Conservation (phyloP, 139 green algal genomes). For the Chlorella sp. region DNA sequence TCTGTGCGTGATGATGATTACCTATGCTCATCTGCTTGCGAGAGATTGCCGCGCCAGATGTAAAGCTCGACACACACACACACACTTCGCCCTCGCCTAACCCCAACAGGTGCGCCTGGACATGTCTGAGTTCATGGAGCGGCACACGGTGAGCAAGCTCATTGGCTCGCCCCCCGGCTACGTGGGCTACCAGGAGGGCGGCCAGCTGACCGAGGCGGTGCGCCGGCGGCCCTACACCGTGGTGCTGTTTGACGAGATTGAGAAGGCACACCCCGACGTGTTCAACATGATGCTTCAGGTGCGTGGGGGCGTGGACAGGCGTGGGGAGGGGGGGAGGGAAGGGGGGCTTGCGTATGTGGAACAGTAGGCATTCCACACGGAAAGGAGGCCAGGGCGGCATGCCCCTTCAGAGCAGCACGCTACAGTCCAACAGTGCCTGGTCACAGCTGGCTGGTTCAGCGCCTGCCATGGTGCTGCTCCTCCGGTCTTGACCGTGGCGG, state of each 20-base stretch:
- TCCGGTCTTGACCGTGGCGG: not conserved
- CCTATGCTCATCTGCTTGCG: too few species aligned
- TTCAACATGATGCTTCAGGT: slow-evolving; percentile 99
- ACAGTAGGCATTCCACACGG: too few species aligned
- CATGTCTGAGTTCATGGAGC: slow-evolving; percentile 99
- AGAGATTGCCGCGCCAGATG: too few species aligned
- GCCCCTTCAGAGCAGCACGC: too few species aligned
- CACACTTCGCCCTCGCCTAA: not conserved
- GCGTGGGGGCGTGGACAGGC: too few species aligned
- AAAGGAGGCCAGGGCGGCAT: too few species aligned
- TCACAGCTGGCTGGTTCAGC: not conserved
- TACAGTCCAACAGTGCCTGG: not conserved
- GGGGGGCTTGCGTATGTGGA: too few species aligned
- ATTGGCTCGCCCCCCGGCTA: slow-evolving; percentile 98
- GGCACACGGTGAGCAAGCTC: slow-evolving; percentile 98
- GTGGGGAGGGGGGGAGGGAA: too few species aligned
- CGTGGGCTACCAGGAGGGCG: slow-evolving; percentile 98
- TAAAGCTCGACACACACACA: too few species aligned
- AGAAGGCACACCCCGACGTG: slow-evolving; percentile 99
- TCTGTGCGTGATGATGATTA: too few species aligned
- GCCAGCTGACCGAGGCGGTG: slow-evolving; percentile 98
- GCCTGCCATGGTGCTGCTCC: not conserved
- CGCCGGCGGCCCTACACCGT: slow-evolving; percentile 94
- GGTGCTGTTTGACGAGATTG: slow-evolving; percentile 99
- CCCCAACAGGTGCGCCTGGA: slow-evolving; percentile 77